Conservation (phyloP, 164 flowering plant species). For the Sedum album region DNA sequence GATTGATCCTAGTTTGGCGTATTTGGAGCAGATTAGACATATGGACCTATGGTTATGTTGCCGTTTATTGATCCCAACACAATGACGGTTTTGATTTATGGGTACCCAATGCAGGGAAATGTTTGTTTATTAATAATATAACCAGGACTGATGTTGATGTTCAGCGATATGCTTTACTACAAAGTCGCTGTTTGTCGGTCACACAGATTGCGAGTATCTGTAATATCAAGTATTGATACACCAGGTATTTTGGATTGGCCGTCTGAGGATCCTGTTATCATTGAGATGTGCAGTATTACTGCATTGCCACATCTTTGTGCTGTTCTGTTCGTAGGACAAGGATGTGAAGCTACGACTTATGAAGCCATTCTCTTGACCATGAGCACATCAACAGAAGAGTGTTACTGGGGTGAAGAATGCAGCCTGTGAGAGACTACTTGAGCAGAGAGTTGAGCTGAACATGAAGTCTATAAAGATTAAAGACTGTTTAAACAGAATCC, state of each 20-base stretch:
- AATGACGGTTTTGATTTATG: not conserved
- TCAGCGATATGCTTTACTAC: not conserved
- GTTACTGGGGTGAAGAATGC: not conserved
- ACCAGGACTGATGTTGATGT: not conserved
- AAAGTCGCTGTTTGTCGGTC: not conserved
- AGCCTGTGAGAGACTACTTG: not conserved
- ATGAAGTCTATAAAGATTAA: not conserved
- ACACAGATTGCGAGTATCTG: not conserved
- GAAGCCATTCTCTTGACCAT: conserved; percentile 42
- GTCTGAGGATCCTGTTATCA: not conserved
- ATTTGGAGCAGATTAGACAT: not conserved
- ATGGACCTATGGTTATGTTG: not conserved
- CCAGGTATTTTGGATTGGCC: not conserved
- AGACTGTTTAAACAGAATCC: not conserved
- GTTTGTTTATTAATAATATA: not conserved
- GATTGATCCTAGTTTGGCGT: not conserved
- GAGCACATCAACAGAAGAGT: not conserved
- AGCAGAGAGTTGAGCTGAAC: not conserved
- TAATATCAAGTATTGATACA: not conserved
- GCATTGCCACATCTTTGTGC: not conserved
- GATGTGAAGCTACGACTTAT: conserved; percentile 68
- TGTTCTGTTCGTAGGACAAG: conserved; percentile 49
- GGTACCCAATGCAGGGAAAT: not conserved
- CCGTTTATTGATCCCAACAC: not conserved
- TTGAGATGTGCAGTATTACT: not conserved